A percentile compares a stretch with the other conserved stretches of the same genome.
Conservation (phyloP, 805 yeast species). For the Saccharomyces kudriavzevii region DNA sequence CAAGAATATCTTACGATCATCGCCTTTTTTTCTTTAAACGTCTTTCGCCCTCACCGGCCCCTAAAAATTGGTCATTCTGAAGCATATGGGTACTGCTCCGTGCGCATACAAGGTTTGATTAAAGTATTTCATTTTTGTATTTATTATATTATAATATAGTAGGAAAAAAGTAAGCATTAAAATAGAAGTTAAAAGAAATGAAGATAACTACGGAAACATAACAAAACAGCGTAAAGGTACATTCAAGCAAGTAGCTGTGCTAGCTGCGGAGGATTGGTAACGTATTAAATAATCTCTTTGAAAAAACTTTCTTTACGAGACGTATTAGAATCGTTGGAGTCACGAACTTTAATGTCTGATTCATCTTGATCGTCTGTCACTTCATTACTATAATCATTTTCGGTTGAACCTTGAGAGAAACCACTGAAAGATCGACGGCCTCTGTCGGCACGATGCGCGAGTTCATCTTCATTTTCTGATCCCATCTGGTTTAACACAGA, state of each 20-base stretch:
- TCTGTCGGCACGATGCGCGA: conserved; percentile 1
- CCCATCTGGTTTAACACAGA: not conserved
- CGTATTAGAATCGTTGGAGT: not conserved
- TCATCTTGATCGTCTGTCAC: not conserved
- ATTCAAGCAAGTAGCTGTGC: not conserved
- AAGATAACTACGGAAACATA: not conserved
- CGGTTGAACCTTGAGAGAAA: conserved; percentile 10
- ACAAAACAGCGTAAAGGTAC: not conserved
- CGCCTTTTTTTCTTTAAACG: not conserved
- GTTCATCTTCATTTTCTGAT: conserved; percentile 1
- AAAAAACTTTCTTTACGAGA: not conserved
- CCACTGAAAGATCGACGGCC: conserved; percentile 8
- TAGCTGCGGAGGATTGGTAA: not conserved
- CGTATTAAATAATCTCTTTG: not conserved
- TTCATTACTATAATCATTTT: conserved; percentile 3
- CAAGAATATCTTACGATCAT: not conserved
- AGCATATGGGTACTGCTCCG: no score
- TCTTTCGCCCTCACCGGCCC: not conserved
- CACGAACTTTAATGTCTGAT: not conserved
- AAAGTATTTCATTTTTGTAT: no score
- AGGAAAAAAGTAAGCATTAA: not conserved
- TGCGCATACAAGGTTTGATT: no score
- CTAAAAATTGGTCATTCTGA: no score
- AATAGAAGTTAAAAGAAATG: not conserved
- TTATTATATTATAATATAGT: no score